Base-by-base conservation (phyloP, 768 basidiomycete species). In the Boletus rufocinnamomeus region DNA sequence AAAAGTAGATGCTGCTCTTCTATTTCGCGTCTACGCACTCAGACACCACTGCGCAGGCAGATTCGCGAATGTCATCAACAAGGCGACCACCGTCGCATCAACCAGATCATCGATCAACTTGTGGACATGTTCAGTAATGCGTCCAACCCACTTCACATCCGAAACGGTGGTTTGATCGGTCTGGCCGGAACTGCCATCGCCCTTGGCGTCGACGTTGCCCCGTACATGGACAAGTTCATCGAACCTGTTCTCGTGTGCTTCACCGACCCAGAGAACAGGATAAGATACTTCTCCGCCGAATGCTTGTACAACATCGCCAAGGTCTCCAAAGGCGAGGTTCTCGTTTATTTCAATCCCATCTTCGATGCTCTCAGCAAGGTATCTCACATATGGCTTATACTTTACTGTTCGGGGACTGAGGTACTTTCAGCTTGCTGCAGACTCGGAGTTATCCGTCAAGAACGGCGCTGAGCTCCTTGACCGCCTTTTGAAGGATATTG, bases 361-460 rank as follows among this genome's bases (percentile, higher is more conserved):
- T 99, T 99, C 66, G 97, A 98, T 74, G 90, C 95, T 1, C 80
- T 98, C 60, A 95, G 93, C 80, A 98, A 98, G 81, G 96, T 95
- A 66, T 83, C 66, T 25, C 27, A 38, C 21, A 46, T 35, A 40
- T 34, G 17, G 17, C 19, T 41, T 37, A 19, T 21, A 53, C 28
- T 53, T 54, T 50, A n/a, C 52, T 50, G 45, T 62, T 23, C 60
- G 46, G 28, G 40, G 46, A 27, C 54, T 66, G 50, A 68, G 14
- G 7, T 32, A 32, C 40, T 55, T 34, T 21, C 68, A 98, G 96
- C 91, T 99, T 59, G 91, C 93, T 10, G 93, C 96, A 23, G 97
- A 99, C 72, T 90, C 93, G 0, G 96, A 98, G 65, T 67, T 92
- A 38, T 96, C 97, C 2, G 96, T 99, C 60, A 96, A 97, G 84